Conservation (phyloP, 164 flowering plant species). For the Aristolochia fimbriata region DNA sequence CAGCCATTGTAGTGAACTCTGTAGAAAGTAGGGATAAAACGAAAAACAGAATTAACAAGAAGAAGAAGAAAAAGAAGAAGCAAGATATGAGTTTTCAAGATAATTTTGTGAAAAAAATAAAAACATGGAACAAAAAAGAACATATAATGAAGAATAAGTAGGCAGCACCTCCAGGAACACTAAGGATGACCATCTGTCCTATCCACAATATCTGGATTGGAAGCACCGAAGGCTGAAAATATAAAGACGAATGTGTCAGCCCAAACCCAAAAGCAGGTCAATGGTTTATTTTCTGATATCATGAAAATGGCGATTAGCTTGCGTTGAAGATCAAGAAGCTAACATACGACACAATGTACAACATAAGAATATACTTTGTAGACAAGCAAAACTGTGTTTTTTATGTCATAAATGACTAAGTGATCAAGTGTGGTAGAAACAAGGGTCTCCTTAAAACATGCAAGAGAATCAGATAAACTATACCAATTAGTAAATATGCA, state of each 20-base stretch:
- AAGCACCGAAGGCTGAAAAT: slow-evolving; percentile 85
- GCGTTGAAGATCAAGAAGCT: not conserved
- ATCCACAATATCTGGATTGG: slow-evolving; percentile 86
- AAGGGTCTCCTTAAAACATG: too few relatives aligned
- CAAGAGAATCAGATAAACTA: not conserved
- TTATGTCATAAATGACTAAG: too few relatives aligned
- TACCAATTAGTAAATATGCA: not conserved
- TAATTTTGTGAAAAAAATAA: too few relatives aligned
- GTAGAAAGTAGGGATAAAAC: slow-evolving; percentile 5
- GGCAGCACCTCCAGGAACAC: slow-evolving; percentile 90
- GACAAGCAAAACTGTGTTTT: too few relatives aligned
- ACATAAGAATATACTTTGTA: not conserved
- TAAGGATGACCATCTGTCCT: slow-evolving; percentile 89
- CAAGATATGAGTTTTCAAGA: too few relatives aligned
- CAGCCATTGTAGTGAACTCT: slow-evolving; percentile 99
- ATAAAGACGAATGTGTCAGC: not conserved
- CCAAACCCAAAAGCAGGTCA: not conserved
- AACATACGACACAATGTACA: not conserved
- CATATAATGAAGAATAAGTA: not conserved
- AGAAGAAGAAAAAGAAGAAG: not conserved
- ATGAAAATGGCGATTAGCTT: too few relatives aligned
- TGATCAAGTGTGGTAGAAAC: too few relatives aligned
- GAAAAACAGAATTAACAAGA: not conserved
- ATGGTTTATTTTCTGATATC: not conserved
- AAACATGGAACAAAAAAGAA: not conserved